Evolutionary conservation across 192 early-diverging fungal species (phyloP).

Genomic region (Ambispora gerdemannii): DNA sequence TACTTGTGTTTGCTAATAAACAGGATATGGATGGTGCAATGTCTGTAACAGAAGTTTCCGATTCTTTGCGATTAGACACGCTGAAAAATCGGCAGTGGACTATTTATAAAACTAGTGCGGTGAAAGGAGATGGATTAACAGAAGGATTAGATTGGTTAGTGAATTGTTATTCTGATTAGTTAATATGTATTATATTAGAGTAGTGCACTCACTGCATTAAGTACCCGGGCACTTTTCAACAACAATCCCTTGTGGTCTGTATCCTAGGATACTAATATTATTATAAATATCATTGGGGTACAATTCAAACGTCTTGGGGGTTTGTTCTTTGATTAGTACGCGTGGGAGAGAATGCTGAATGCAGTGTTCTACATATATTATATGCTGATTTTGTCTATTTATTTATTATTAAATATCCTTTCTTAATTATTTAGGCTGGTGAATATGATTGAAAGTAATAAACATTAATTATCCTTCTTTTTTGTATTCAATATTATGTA

Average conservation of each 20-base stretch:
- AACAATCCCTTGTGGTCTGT: too few relatives aligned
- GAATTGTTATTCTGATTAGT: conserved; percentile 46
- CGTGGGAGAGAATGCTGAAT: too few relatives aligned
- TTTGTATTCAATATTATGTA: too few relatives aligned
- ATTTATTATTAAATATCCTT: neutral
- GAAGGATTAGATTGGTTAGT: conserved; percentile 96
- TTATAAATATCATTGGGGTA: too few relatives aligned
- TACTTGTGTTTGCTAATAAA: conserved; percentile 97
- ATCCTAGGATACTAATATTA: too few relatives aligned
- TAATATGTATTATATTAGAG: neutral
- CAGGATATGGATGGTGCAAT: conserved; percentile 96
- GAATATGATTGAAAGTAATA: conserved; percentile 46
- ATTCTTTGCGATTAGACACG: conserved; percentile 75
- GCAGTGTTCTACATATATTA: too few relatives aligned
- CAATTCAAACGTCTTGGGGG: too few relatives aligned
- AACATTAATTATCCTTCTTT: too few relatives aligned
- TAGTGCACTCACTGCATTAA: neutral
- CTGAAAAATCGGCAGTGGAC: conserved; percentile 91
- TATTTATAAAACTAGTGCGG: conserved; percentile 91
- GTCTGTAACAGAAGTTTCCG: conserved; percentile 83
- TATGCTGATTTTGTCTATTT: too few relatives aligned
- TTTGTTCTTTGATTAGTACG: too few relatives aligned
- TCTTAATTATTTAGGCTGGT: conserved; percentile 39
- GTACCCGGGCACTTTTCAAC: too few relatives aligned
- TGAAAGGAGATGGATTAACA: conserved; percentile 90